A percentile compares a stretch with the other conserved stretches of the same genome.
Conservation (phyloP, 192 early-diverging fungal genomes). For the Coemansia nantahalensis region DNA sequence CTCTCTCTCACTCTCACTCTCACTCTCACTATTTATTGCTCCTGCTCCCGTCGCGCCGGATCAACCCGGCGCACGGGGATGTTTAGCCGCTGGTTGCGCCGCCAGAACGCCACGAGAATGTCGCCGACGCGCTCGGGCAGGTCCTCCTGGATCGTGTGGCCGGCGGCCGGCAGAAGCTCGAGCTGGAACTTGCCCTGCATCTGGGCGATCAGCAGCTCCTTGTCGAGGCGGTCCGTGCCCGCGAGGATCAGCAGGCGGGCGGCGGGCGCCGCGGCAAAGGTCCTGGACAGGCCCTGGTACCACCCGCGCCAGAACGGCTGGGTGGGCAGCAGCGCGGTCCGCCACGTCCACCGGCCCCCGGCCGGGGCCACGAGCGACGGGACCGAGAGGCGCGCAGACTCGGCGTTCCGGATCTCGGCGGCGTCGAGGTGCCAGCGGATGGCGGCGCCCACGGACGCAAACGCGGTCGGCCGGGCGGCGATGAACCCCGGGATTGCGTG, state of each 20-base stretch:
- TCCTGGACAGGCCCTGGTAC: conserved; percentile 63
- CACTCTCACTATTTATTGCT: too few species aligned
- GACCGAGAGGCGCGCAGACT: conserved; percentile 70
- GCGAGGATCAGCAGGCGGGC: conserved; percentile 70
- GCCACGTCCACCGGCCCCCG: conserved; percentile 53
- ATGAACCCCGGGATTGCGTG: conserved; percentile 40
- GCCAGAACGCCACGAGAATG: conserved; percentile 64
- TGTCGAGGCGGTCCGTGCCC: conserved; percentile 74
- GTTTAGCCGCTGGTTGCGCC: conserved; percentile 60
- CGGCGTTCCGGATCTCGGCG: conserved; percentile 59
- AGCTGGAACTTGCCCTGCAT: conserved; percentile 87
- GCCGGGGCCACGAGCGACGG: conserved; percentile 57
- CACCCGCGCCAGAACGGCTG: conserved; percentile 67
- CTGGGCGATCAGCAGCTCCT: conserved; percentile 70
- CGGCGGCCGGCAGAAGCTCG: conserved; percentile 62
- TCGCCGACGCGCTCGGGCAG: conserved; percentile 58
- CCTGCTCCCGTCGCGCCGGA: neutral
- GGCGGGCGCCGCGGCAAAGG: conserved; percentile 60
- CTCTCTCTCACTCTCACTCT: neutral
- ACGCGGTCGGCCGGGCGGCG: conserved; percentile 27
- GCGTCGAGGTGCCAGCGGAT: conserved; percentile 59
- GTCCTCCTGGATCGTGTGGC: conserved; percentile 76
- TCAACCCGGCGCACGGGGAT: conserved; percentile 20
- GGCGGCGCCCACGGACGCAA: conserved; percentile 21
- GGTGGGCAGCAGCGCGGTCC: conserved; percentile 60